A percentile compares a stretch with the other conserved stretches of the same genome.
Evolutionary conservation across 371 early-diverging fungal species (phyloP).

Genomic region (Nematocida minor): DNA sequence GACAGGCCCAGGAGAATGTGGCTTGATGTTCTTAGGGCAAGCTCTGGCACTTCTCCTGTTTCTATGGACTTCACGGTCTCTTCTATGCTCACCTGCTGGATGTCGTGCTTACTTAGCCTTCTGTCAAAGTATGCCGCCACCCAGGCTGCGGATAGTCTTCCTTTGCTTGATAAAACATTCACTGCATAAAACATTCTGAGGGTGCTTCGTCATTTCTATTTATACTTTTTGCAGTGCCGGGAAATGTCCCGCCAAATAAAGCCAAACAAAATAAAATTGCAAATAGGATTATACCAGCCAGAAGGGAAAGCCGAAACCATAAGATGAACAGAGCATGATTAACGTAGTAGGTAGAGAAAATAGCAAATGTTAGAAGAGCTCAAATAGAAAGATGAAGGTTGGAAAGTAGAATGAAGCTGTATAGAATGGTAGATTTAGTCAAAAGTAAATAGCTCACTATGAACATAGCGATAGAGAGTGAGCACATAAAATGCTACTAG

Average conservation of each 20-base stretch:
- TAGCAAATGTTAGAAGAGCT: too few relatives aligned
- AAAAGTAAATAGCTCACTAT: too few relatives aligned
- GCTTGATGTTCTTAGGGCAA: constrained; percentile 84
- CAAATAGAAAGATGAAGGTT: too few relatives aligned
- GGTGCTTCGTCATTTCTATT: neutral
- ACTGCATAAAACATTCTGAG: constrained; percentile 56
- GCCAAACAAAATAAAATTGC: neutral
- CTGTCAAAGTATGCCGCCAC: constrained; percentile 90
- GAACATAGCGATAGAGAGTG: too few relatives aligned
- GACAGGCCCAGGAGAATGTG: constrained; percentile 88
- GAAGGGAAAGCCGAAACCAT: too few relatives aligned
- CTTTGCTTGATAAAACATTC: constrained; percentile 68
- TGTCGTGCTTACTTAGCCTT: constrained; percentile 83
- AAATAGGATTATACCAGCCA: too few relatives aligned
- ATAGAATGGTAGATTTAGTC: too few relatives aligned
- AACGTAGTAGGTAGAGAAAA: too few relatives aligned
- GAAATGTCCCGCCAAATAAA: constrained; percentile 38
- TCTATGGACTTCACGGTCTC: constrained; percentile 72
- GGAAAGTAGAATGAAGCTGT: too few relatives aligned
- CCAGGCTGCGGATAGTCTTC: constrained; percentile 87
- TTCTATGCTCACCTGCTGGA: constrained; percentile 69
- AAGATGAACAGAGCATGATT: too few relatives aligned
- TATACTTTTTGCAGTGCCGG: constrained; percentile 36
- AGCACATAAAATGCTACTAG: too few relatives aligned
- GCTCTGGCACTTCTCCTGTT: constrained; percentile 71